Evolutionary conservation across 192 early-diverging fungal genomes (phyloP).

Genomic region (Haplosporangium gracile): DNA sequence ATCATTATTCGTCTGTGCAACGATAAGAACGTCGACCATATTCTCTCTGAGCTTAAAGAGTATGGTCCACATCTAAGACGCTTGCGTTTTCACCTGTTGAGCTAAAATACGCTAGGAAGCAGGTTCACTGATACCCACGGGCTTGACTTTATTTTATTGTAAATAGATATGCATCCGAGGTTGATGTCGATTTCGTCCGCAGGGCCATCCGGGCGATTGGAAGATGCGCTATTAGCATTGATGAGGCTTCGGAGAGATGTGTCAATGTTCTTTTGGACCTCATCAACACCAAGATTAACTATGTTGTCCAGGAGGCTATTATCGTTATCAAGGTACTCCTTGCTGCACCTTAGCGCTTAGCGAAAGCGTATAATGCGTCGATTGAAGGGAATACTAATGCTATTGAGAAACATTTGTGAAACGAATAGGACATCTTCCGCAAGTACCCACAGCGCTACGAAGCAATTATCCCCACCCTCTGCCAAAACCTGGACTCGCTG

Average conservation of each 20-base stretch:
- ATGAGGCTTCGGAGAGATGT: conserved; percentile 87
- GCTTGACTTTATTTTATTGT: neutral
- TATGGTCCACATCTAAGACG: conserved; percentile 54
- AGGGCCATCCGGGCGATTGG: conserved; percentile 93
- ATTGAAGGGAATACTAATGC: neutral
- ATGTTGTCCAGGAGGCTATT: conserved; percentile 93
- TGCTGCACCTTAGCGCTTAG: neutral
- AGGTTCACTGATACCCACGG: neutral
- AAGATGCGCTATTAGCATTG: conserved; percentile 92
- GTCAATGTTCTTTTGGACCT: conserved; percentile 91
- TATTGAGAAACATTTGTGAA: neutral
- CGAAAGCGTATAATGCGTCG: neutral
- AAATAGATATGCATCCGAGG: conserved; percentile 91
- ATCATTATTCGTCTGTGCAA: conserved; percentile 92
- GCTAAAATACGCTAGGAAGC: neutral
- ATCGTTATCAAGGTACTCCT: conserved; percentile 85
- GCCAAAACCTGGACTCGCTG: conserved; percentile 90
- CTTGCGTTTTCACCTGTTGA: neutral
- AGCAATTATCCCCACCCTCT: conserved; percentile 86
- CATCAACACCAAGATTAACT: conserved; percentile 88
- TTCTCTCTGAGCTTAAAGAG: conserved; percentile 95
- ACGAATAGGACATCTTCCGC: conserved; percentile 87
- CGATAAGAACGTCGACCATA: conserved; percentile 90
- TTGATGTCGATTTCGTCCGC: conserved; percentile 96
- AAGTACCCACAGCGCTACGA: conserved; percentile 93